phyloP scores from a whole-genome alignment of 352 stramenopile species.

The Globisporangium solare region DNA sequence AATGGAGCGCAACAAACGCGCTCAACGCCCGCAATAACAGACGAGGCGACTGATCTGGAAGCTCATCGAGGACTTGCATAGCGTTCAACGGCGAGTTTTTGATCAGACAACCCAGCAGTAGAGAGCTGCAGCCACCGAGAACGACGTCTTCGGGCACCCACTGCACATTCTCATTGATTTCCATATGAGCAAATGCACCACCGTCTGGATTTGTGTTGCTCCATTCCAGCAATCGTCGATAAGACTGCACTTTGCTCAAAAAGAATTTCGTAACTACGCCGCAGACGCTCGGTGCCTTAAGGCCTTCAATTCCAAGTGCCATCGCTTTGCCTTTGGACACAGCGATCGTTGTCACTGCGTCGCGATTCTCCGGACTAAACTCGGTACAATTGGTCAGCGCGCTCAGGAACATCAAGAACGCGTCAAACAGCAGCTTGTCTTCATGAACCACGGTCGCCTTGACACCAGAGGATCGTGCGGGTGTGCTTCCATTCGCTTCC shows the following conservation, averaged over 20 bases:
- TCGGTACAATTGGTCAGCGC: constrained; percentile 73
- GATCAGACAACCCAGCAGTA: constrained; percentile 76
- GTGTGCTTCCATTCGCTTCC: constrained; percentile 7
- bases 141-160: constrained; percentile 76
- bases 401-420: constrained; percentile 52
- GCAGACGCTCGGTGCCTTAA: constrained; percentile 18
- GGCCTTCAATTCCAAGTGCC: constrained; percentile 3
- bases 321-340: constrained; percentile 1
- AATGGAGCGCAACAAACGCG: constrained; percentile 70
- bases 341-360: constrained; percentile 22
- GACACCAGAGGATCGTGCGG: neutral
- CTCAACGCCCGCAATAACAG: constrained; percentile 50
- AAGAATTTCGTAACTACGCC: constrained; percentile 52
- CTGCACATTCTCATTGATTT: constrained; percentile 20
- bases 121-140: constrained; percentile 55
- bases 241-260: constrained; percentile 46
- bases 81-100: constrained; percentile 35
- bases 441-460: constrained; percentile 8
- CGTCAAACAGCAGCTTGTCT: constrained; percentile 56
- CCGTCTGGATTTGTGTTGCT: constrained; percentile 16
- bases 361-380: constrained; percentile 47
- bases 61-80: constrained; percentile 23
- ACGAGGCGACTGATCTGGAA: constrained; percentile 42
- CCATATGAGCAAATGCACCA: neutral
- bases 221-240: constrained; percentile 38